phyloP scores from a whole-genome alignment of 2,329 filamentous ascomycete genomes.

The Exutisphaerella laricina region DNA sequence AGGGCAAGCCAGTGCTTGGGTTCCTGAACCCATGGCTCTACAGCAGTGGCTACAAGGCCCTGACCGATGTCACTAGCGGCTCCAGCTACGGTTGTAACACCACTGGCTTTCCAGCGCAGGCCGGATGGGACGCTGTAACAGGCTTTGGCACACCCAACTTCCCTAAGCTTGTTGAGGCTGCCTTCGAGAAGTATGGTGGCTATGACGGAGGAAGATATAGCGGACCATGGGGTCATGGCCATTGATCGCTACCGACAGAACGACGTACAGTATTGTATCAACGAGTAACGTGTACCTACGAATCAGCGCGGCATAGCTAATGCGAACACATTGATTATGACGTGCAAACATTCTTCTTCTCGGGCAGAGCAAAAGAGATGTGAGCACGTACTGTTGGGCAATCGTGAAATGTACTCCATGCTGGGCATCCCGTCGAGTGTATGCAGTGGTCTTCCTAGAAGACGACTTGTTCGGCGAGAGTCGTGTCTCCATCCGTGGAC shows the following conservation, averaged over 20 bases:
- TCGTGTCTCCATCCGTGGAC: too few species aligned
- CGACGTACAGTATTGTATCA: neutral
- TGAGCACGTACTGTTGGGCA: too few species aligned
- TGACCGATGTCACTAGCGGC: constrained; percentile 45
- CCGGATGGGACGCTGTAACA: constrained; percentile 31
- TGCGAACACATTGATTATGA: too few species aligned
- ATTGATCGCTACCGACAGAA: neutral
- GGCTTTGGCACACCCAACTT: constrained; percentile 29
- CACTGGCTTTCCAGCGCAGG: constrained; percentile 26
- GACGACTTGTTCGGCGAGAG: too few species aligned
- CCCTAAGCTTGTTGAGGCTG: constrained; percentile 24
- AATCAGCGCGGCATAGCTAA: too few species aligned
- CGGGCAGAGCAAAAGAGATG: too few species aligned
- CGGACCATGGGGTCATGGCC: neutral
- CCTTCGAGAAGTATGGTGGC: constrained; percentile 17
- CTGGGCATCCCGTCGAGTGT: too few species aligned
- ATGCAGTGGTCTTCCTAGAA: too few species aligned
- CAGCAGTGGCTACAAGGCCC: constrained; percentile 40
- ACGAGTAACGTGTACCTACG: neutral
- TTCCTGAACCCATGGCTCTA: constrained; percentile 60
- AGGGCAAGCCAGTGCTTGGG: constrained; percentile 47
- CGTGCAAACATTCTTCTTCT: too few species aligned
- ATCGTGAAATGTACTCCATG: too few species aligned
- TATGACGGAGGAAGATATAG: neutral
- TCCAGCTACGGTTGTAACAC: constrained; percentile 23